Evolutionary conservation across 2,329 filamentous ascomycete species (phyloP), one percentile per base, ranked within the genome.

Genomic region (Beauveria pseudobassiana): DNA sequence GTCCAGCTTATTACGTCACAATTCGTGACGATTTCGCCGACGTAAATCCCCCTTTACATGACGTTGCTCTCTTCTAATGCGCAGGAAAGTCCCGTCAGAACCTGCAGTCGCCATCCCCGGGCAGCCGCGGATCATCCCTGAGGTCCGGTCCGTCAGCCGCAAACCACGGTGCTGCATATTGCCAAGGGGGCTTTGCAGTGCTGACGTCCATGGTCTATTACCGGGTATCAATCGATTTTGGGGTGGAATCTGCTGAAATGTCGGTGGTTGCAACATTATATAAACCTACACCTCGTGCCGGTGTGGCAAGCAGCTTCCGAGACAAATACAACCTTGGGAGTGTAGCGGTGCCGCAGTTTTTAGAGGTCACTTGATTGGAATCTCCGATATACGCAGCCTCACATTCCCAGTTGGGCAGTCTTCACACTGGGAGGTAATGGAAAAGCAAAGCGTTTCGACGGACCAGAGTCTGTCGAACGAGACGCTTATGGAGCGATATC

Each of bases 401-500:
- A 26, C 8, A 4, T n/a, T 2, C 18, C n/a, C 16, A 18, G 5
- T 14, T n/a, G 14, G n/a, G 24, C 12, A 18, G 6, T 40, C 26
- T n/a, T 42, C 18, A 22, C 20, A n/a, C 42, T 16, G 30, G 22
- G 10, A 20, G 16, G 7, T 3, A 6, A 59, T 50, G 55, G 34
- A 38, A 24, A 34, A 51, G 24, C 9, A 34, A n/a, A 9, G 16
- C 18, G 18, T 10, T 3, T 40, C 20, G 30, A 42, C 16, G 5
- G 51, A 51, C 30, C 34, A 34, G n/a, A 28, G 40, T 9, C 16
- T 45, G 45, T 22, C 46, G 2, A 12, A 7, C 38, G 28, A 12
- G 26, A 10, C n/a, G 20, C n/a, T 69, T 14, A 28, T 64, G 22
- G 63, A 64, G 22, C 40, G 18, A 9, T 73, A 72, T 48, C 74